Base-by-base conservation (phyloP, 768 basidiomycete genomes). In the Rossbeevera mucosa region DNA sequence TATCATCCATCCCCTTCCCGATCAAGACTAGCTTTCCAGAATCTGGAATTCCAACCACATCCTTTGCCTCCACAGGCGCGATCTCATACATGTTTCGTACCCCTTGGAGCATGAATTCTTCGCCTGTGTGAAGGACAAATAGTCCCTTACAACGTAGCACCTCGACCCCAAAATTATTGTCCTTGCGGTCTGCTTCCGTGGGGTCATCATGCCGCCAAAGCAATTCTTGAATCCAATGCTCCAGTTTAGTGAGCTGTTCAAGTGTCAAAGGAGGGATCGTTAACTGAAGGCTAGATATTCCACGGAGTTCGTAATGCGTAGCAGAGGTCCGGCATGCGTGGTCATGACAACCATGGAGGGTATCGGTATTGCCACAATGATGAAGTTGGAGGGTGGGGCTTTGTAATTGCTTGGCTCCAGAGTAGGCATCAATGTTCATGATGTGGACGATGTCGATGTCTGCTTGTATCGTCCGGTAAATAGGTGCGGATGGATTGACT, bases 11-110 rank as follows among this genome's bases (percentile, higher is more conserved):
- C 2, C 89, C 88, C 63, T 86, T 89, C 11, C 93, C 93, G 43
- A 95, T 94, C 53, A 95, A 76, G 2, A 94, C 89, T 21, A 95
- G 64, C 71, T 94, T 95, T 22, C 92, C 91, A 14, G 70, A 69
- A 44, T 81, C 79, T 0, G 81, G 80, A 30, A 84, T 64, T 2
- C 79, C 83, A 22, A 81, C 49, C 20, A 60, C 44, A 7, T 66
- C 71, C 51, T 65, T 67, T 38, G 64, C 69, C n/a, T 61, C 62
- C 36, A 83, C 71, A 46, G 75, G 69, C 0, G 68, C 64, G 13
- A 94, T 79, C 60, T 99, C 95, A 64, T 94, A 99, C 68, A 97
- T 78, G 59, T 75, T 91, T 58, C 91, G 76, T 12, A 99, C 96
- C 2, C 94, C 96, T 64, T 99, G 96, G 42, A 99, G 71, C 48